Conservation (phyloP, 2,329 filamentous ascomycete genomes). For the Colletotrichum sp. region DNA sequence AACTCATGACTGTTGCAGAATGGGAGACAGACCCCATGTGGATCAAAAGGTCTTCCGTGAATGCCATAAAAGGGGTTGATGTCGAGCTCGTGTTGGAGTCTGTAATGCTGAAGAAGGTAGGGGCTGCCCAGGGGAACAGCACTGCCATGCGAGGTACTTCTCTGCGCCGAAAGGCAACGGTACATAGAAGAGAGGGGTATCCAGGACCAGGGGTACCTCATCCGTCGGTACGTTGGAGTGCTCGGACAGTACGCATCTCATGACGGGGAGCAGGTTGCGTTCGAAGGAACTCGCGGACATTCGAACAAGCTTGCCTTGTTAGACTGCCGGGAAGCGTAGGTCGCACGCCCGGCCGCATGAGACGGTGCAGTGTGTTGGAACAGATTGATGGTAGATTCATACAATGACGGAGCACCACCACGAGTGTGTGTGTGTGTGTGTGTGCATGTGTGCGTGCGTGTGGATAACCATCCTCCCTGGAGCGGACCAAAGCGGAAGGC, state of each 20-base stretch:
- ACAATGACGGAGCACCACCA: neutral
- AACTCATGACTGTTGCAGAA: neutral
- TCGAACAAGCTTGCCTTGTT: constrained; percentile 14
- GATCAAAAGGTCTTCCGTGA: neutral
- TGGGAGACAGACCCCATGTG: neutral
- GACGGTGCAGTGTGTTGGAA: constrained; percentile 2
- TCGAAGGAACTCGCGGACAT: neutral
- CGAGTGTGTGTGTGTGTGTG: neutral
- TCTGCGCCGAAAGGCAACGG: neutral
- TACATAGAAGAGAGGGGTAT: neutral
- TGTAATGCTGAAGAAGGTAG: neutral
- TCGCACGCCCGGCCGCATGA: constrained; percentile 16
- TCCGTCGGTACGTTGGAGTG: neutral
- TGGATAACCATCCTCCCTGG: neutral
- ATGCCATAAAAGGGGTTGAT: neutral
- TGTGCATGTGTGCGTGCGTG: neutral
- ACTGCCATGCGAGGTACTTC: neutral
- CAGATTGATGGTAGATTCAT: neutral
- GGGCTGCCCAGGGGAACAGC: neutral
- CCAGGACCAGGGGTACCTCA: neutral
- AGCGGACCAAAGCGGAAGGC: neutral
- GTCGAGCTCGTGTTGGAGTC: neutral
- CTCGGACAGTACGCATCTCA: neutral
- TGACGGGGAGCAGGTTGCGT: neutral
- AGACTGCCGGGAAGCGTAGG: constrained; percentile 15